These are phyloP conservation scores for Simmondsia chinensis DNA, from an alignment of 148 eudicot species.

Conservation along the genomic window DNA sequence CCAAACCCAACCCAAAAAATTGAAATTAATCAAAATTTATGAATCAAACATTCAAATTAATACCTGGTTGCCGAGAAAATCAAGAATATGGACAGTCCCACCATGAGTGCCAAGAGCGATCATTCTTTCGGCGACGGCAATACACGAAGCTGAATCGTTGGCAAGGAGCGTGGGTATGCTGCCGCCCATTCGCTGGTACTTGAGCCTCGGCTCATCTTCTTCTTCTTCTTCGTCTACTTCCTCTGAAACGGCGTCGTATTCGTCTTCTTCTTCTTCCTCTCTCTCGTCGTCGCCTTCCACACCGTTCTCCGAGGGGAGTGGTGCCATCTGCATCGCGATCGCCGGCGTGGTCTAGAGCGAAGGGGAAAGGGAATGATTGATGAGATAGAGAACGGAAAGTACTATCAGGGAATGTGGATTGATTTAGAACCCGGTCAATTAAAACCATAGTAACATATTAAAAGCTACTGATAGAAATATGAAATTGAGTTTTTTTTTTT, in stretches of 20 bases:
- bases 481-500: no score
- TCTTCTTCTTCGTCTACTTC: constrained; percentile 43
- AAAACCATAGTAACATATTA: no score
- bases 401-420: no score
- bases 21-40: neutral
- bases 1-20: neutral
- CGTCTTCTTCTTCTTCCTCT: constrained; percentile 21
- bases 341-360: neutral
- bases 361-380: constrained; percentile 8
- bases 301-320: constrained; percentile 58
- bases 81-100: constrained; percentile 71
- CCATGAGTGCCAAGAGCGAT: constrained; percentile 90
- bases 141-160: constrained; percentile 58
- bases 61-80: constrained; percentile 92
- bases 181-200: constrained; percentile 98
- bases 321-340: constrained; percentile 35
- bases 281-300: constrained; percentile 78
- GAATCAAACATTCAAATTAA: neutral
- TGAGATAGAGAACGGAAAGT: no score
- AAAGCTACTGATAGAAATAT: no score
- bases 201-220: constrained; percentile 87
- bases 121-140: constrained; percentile 87
- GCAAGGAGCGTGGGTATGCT: constrained; percentile 61
- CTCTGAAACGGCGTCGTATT: constrained; percentile 15
- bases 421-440: no score